phyloP scores from a whole-genome alignment of 2,329 filamentous ascomycete species.

The Trichocomaceae sp. region DNA sequence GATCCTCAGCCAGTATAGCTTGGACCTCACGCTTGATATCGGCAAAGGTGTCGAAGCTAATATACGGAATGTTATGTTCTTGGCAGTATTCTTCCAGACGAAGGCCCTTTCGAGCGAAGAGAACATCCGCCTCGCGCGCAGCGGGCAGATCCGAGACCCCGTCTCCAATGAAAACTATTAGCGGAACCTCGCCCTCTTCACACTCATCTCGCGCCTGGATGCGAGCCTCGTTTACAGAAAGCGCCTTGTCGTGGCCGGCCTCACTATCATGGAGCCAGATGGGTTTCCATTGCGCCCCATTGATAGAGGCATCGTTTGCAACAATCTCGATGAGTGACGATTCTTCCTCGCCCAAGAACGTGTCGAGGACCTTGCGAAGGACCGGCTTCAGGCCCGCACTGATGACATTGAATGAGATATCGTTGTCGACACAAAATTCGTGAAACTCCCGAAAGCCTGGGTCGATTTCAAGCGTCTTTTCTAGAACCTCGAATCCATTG shows the following conservation, averaged over 20 bases:
- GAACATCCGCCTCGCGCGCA: constrained; percentile 59
- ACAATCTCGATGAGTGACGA: constrained; percentile 59
- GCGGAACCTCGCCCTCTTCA: constrained; percentile 56
- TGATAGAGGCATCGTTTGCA: constrained; percentile 60
- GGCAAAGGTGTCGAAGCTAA: constrained; percentile 59
- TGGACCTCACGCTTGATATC: constrained; percentile 58
- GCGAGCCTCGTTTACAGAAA: constrained; percentile 58
- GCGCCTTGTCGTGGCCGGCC: constrained; percentile 61
- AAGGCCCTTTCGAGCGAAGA: constrained; percentile 60
- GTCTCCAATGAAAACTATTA: constrained; percentile 65
- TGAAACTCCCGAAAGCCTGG: constrained; percentile 59
- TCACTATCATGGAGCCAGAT: constrained; percentile 61
- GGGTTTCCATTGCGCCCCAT: constrained; percentile 56
- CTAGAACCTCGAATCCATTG: constrained; percentile 60
- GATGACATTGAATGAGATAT: constrained; percentile 64
- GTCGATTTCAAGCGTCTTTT: constrained; percentile 57
- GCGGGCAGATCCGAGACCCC: constrained; percentile 62
- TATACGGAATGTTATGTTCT: constrained; percentile 55
- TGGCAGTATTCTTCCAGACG: constrained; percentile 60
- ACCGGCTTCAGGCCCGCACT: constrained; percentile 62
- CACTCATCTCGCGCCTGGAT: constrained; percentile 47
- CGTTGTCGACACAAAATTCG: constrained; percentile 55
- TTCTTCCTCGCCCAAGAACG: constrained; percentile 57
- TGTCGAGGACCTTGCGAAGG: constrained; percentile 54
- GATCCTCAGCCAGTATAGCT: constrained; percentile 53